phyloP scores from a whole-genome alignment of 2,329 filamentous ascomycete genomes.

The Verticillium longisporum region DNA sequence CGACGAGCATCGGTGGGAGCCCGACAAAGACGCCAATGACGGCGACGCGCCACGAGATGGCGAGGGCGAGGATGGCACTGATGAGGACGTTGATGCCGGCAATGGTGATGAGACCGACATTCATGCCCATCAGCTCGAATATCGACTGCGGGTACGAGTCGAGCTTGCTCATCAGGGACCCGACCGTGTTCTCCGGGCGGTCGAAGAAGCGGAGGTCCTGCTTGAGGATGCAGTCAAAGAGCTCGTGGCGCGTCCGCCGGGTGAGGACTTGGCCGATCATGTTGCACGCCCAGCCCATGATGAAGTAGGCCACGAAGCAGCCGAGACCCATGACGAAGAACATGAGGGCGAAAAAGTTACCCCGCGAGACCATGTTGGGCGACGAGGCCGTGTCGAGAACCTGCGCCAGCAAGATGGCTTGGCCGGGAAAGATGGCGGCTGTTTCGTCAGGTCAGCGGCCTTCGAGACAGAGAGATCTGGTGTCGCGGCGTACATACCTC shows the following conservation, averaged over 20 bases:
- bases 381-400: neutral
- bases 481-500: neutral
- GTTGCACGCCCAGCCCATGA: slow-evolving; percentile 13
- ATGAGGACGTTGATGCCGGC: slow-evolving; percentile 11
- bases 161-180: slow-evolving; percentile 16
- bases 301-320: slow-evolving; percentile 14
- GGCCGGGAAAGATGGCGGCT: neutral
- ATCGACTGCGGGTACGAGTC: slow-evolving; percentile 13
- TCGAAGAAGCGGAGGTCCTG: slow-evolving; percentile 18
- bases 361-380: slow-evolving; percentile 10
- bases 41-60: slow-evolving; percentile 32
- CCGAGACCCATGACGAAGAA: slow-evolving; percentile 19
- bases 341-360: slow-evolving; percentile 31
- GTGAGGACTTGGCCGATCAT: neutral
- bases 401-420: neutral
- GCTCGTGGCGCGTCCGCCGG: neutral
- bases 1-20: slow-evolving; percentile 12
- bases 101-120: slow-evolving; percentile 11
- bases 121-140: slow-evolving; percentile 12
- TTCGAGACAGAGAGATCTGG: neutral
- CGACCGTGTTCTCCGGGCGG: slow-evolving; percentile 14
- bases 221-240: slow-evolving; percentile 15
- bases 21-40: slow-evolving; percentile 21
- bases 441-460: neutral
- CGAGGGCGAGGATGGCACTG: slow-evolving; percentile 19